phyloP scores from a whole-genome alignment of 257 asterid genomes.

The Fraxinus anomala region DNA sequence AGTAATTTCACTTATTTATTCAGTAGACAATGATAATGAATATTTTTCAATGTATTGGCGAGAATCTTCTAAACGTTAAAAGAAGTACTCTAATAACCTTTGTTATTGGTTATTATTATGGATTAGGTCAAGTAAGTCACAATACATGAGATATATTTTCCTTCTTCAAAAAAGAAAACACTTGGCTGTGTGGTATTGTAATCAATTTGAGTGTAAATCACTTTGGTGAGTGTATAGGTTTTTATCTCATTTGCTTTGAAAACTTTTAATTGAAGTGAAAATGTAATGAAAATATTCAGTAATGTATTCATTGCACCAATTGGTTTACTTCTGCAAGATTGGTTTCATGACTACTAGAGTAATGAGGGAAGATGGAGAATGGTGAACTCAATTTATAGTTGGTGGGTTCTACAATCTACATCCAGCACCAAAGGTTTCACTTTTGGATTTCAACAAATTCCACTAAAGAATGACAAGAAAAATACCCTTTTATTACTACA shows the following conservation, averaged over 20 bases:
- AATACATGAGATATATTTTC: background rate
- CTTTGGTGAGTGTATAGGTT: background rate
- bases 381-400: too few species aligned
- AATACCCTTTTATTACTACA: too few species aligned
- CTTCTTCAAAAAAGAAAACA: background rate
- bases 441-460: too few species aligned
- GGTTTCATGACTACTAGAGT: too few species aligned
- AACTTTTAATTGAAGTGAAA: background rate
- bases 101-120: background rate
- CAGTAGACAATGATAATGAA: conserved; percentile 4
- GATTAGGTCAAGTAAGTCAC: background rate
- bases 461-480: too few species aligned
- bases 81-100: conserved; percentile 9
- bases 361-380: too few species aligned
- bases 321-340: background rate
- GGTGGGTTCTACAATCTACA: background rate
- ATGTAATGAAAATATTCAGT: too few species aligned
- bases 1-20: conserved; percentile 33
- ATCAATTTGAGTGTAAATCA: background rate
- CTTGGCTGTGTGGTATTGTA: background rate
- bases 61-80: background rate
- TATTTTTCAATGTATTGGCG: background rate
- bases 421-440: background rate
- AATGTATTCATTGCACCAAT: background rate
- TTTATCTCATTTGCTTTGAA: background rate